Base-by-base conservation (phyloP, 805 yeast species). In the Cyberlindnera sargentensis region DNA sequence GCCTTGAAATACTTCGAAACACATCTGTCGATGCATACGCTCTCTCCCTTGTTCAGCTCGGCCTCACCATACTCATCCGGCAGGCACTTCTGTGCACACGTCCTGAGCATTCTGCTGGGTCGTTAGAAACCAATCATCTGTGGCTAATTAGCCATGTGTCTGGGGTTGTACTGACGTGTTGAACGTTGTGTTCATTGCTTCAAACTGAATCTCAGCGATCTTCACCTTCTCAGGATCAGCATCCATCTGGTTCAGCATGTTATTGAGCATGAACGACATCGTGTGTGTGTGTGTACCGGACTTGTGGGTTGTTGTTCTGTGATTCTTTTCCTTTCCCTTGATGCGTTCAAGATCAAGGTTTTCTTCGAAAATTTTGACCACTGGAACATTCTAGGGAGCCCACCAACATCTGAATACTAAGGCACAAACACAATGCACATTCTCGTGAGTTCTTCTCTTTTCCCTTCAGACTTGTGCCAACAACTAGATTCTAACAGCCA, bases 31-130 rank as follows among this genome's bases (percentile, higher is more conserved):
- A 86, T 66, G 61, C 97, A 91, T 37, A 77, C 73, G 46, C 71
- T 64, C 60, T 90, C 97, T 32, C 96, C 97, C 56, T 89, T 88
- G 50, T 78, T 80, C 43, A 90, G 67, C 26, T 91, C 97, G 8
- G 76, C 72, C 55, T 91, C 98, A 11, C 87, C 86, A 64, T 84
- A 90, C 50, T 82, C 85, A n/a, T 71, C 76, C n/a, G 84, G 82
- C 34, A 93, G 73, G 64, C 99, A 93, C 63, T 93, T 93, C 45
- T 63, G 55, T 23, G 73, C 70, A 62, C 98, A 91, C 4, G 74
- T 71, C 31, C 67, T 62, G 31, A 84, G 67, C 50, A 90, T 71
- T 36, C 75, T 70, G 54, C 15, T 3, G 10, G 10, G 25, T 31
- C 15, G 34, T 37, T 36, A 29, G 28, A 39, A 24, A n/a, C 25